Percentiles rank a stretch among this genome's conserved stretches.
Conservation (phyloP, 495 filamentous ascomycete genomes). For the Penicillium turbatum region DNA sequence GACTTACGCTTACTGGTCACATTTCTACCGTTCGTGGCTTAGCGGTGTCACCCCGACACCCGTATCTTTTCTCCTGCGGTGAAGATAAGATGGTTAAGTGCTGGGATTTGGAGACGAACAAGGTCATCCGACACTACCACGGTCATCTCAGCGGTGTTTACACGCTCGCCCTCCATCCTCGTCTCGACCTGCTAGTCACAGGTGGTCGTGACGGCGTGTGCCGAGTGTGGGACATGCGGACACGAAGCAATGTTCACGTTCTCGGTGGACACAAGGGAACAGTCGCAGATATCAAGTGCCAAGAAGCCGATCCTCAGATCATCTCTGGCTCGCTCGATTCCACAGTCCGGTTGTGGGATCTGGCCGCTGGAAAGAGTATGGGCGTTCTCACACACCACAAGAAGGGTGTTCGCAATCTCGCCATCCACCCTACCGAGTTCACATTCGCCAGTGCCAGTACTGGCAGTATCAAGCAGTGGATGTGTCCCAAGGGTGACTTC, state of each 20-base stretch:
- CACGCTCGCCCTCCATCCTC: slow-evolving; percentile 84
- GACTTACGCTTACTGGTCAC: slow-evolving; percentile 90
- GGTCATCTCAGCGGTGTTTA: slow-evolving; percentile 97
- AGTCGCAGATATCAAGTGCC: slow-evolving; percentile 81
- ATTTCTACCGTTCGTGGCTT: slow-evolving; percentile 94
- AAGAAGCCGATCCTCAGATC: slow-evolving; percentile 95
- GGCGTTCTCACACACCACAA: slow-evolving; percentile 97
- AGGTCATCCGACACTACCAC: slow-evolving; percentile 98
- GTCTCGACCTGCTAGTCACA: slow-evolving; percentile 89
- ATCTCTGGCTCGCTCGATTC: slow-evolving; percentile 87
- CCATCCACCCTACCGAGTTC: slow-evolving; percentile 87
- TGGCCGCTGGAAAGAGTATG: slow-evolving; percentile 95
- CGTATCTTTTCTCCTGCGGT: slow-evolving; percentile 95
- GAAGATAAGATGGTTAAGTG: slow-evolving; percentile 99
- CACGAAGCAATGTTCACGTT: slow-evolving; percentile 90
- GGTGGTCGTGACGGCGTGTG: slow-evolving; percentile 93
- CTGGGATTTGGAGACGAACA: slow-evolving; percentile 98
- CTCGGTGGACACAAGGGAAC: slow-evolving; percentile 85
- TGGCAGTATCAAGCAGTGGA: slow-evolving; percentile 98
- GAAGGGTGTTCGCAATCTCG: slow-evolving; percentile 85
- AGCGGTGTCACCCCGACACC: slow-evolving; percentile 88
- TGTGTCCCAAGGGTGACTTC: slow-evolving; percentile 94
- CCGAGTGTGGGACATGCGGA: slow-evolving; percentile 98
- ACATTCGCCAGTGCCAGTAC: slow-evolving; percentile 93
- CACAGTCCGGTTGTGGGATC: slow-evolving; percentile 92